A percentile compares a stretch with the other conserved stretches of the same genome.
phyloP scores from a whole-genome alignment of 768 basidiomycete genomes.

The Gautieria morchelliformis region DNA sequence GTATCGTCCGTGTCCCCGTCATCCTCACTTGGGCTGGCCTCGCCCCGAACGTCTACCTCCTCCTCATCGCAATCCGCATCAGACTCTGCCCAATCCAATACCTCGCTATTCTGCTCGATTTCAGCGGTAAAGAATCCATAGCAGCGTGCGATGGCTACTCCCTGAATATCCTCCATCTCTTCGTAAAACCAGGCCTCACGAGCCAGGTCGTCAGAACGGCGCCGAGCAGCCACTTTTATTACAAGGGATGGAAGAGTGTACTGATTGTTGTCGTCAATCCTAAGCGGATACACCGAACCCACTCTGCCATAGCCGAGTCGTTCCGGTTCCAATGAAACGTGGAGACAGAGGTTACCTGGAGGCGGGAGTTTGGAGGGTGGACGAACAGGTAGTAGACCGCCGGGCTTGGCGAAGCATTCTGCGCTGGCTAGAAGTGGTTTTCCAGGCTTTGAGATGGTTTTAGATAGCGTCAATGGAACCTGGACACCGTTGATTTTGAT shows the following conservation, averaged over 20 bases:
- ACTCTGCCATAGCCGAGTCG: background rate
- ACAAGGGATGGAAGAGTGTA: background rate
- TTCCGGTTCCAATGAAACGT: too few relatives aligned
- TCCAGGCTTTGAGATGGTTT: too few relatives aligned
- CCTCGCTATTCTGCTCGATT: background rate
- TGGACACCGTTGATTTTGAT: too few relatives aligned
- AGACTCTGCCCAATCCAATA: too few relatives aligned
- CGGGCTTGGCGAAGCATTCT: too few relatives aligned
- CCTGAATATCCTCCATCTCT: conserved; percentile 11
- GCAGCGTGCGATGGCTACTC: conserved; percentile 8
- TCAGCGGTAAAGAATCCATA: conserved; percentile 9
- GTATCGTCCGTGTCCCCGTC: background rate
- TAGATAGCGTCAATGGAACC: too few relatives aligned
- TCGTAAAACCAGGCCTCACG: conserved; percentile 13
- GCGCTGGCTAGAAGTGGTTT: too few relatives aligned
- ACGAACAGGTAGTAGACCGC: too few relatives aligned
- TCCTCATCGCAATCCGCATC: background rate
- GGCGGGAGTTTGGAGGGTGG: too few relatives aligned
- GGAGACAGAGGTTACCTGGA: too few relatives aligned
- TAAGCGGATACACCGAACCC: background rate
- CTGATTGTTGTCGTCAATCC: background rate
- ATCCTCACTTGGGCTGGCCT: background rate
- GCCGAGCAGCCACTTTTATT: background rate
- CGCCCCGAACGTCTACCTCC: background rate
- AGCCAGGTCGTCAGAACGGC: background rate